A percentile compares a stretch with the other conserved stretches of the same genome.
phyloP scores from a whole-genome alignment of 2,329 filamentous ascomycete genomes.

The Aspergillus arachidicola region DNA sequence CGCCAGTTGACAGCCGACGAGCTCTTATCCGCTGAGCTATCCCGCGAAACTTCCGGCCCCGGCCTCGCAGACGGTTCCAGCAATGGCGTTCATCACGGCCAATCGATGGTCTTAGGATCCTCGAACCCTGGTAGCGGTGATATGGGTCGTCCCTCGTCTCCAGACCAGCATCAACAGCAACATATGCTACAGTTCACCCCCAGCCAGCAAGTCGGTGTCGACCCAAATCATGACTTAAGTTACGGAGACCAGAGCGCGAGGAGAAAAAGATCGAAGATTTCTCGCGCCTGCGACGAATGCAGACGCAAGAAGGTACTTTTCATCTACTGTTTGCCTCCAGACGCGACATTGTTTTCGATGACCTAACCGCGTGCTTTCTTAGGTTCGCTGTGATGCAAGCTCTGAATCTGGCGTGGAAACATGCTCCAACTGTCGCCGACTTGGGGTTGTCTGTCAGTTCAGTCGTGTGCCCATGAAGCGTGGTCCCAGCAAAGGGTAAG shows the following conservation, averaged over 20 bases:
- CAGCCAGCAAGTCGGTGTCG: constrained; percentile 47
- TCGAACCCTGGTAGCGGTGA: constrained; percentile 38
- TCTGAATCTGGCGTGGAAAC: constrained; percentile 72
- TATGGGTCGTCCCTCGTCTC: constrained; percentile 40
- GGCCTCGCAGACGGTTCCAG: constrained; percentile 44
- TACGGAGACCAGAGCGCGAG: constrained; percentile 66
- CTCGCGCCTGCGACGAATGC: constrained; percentile 86
- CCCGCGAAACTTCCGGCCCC: constrained; percentile 48
- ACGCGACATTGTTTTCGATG: constrained; percentile 18
- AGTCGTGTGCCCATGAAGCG: constrained; percentile 86
- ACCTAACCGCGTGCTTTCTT: constrained; percentile 22
- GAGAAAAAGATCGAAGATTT: constrained; percentile 81
- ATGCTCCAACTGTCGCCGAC: constrained; percentile 79
- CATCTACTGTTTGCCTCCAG: constrained; percentile 14
- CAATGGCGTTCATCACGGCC: constrained; percentile 44
- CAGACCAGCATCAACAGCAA: constrained; percentile 44
- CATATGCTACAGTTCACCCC: constrained; percentile 47
- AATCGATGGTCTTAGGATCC: constrained; percentile 43
- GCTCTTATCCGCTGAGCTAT: constrained; percentile 50
- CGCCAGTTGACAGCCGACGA: constrained; percentile 51
- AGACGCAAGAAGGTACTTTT: constrained; percentile 71
- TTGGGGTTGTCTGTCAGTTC: constrained; percentile 77
- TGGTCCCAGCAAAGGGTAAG: constrained; percentile 82
- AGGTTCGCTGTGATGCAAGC: constrained; percentile 82
- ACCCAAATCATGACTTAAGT: constrained; percentile 50